A percentile compares a stretch with the other conserved stretches of the same genome.
These are phyloP conservation scores for Austropuccinia psidii DNA, from an alignment of 1,284 basidiomycete genomes.

Conservation along the genomic window DNA sequence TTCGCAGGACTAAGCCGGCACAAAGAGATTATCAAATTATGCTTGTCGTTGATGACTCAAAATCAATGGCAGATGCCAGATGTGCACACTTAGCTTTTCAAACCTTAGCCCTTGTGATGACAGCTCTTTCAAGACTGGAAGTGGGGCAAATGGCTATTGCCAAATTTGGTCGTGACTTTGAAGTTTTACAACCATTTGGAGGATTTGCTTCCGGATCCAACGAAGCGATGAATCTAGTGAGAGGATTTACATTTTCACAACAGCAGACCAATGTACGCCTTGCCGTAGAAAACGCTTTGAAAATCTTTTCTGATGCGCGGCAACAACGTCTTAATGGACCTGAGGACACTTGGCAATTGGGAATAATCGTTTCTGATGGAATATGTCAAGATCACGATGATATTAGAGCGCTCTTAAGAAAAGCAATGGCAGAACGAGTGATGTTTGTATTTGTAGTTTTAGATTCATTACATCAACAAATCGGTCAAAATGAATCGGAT, in stretches of 20 bases:
- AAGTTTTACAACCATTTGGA: slow-evolving; percentile 79
- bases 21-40: slow-evolving; percentile 94
- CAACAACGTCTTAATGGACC: slow-evolving; percentile 51
- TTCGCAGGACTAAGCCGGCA: slow-evolving; percentile 85
- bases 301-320: slow-evolving; percentile 56
- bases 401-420: slow-evolving; percentile 69
- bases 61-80: slow-evolving; percentile 90
- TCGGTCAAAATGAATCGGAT: neutral
- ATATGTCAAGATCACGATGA: slow-evolving; percentile 92
- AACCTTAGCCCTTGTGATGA: slow-evolving; percentile 83
- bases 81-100: slow-evolving; percentile 91
- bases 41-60: slow-evolving; percentile 88
- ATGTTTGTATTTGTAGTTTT: slow-evolving; percentile 96
- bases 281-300: slow-evolving; percentile 74
- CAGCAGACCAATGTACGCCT: slow-evolving; percentile 79
- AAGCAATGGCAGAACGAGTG: slow-evolving; percentile 80
- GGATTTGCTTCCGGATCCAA: slow-evolving; percentile 63
- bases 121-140: slow-evolving; percentile 83
- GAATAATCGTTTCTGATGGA: slow-evolving; percentile 98
- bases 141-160: slow-evolving; percentile 89
- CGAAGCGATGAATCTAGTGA: slow-evolving; percentile 69
- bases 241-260: slow-evolving; percentile 82
- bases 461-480: slow-evolving; percentile 61
- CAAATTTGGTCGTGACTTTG: slow-evolving; percentile 78
- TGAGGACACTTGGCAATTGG: slow-evolving; percentile 87